Evolutionary conservation across 2,329 filamentous ascomycete genomes (phyloP).

Genomic region (Fusarium globosum): DNA sequence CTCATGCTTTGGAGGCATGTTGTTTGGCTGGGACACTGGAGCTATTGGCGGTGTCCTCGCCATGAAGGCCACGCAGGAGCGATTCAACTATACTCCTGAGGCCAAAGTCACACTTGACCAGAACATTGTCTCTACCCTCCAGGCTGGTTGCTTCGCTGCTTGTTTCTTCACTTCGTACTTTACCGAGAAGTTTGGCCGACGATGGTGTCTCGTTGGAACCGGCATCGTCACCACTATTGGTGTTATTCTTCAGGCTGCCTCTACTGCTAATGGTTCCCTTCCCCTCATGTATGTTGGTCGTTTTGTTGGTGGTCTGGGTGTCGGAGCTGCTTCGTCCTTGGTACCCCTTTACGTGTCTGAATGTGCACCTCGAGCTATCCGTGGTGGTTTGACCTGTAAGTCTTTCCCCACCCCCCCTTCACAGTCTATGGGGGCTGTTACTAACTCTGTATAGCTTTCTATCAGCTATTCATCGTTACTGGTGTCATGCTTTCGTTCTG

Average conservation of each 20-base stretch:
- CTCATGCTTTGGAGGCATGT: conserved; percentile 74
- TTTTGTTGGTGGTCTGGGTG: conserved; percentile 61
- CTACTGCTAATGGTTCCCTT: conserved; percentile 64
- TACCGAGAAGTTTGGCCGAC: conserved; percentile 67
- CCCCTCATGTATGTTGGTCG: conserved; percentile 74
- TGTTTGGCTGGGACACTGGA: conserved; percentile 66
- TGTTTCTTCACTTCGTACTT: conserved; percentile 67
- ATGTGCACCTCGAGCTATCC: conserved; percentile 62
- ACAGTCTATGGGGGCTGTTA: neutral
- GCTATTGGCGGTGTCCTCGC: conserved; percentile 75
- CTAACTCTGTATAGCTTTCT: conserved; percentile 51
- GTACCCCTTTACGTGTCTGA: conserved; percentile 60
- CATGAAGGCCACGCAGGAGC: conserved; percentile 66
- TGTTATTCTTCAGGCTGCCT: conserved; percentile 71
- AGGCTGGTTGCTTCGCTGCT: conserved; percentile 75
- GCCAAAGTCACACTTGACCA: conserved; percentile 66
- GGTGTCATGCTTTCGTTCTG: conserved; percentile 58
- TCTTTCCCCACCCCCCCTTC: neutral
- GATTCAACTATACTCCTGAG: conserved; percentile 49
- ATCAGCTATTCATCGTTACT: conserved; percentile 61
- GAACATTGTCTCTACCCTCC: conserved; percentile 77
- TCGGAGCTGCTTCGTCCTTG: conserved; percentile 61
- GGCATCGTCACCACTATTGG: conserved; percentile 69
- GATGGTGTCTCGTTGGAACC: conserved; percentile 63
- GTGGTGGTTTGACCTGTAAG: conserved; percentile 60